Evolutionary conservation across 768 basidiomycete species (phyloP), one percentile per base, ranked within the genome.

Genomic region (Russula earlei): DNA sequence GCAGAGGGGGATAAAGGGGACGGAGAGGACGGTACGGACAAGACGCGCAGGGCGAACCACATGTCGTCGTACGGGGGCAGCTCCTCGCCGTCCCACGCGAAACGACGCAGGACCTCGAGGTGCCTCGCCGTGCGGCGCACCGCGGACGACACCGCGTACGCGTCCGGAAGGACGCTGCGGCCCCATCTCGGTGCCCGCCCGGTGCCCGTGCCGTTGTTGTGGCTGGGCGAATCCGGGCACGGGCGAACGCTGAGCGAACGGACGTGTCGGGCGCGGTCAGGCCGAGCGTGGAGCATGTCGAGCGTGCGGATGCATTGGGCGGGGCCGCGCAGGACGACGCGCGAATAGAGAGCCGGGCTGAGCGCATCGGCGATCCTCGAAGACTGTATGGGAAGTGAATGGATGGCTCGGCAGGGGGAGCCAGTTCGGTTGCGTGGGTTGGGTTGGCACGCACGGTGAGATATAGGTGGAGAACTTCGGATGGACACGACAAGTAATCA

Each of bases 31-130:
- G 20, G n/a, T n/a, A 66, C 77, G 65, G 62, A 89, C 87, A 79
- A 81, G 51, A 79, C 69, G 36, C 84, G 78, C 62, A 90, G 71
- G 42, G 82, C 79, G 58, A 84, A 77, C 87, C 87, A 90, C 83
- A 90, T 84, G 59, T 84, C 81, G 56, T 88, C 87, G 58, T 79
- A 70, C 33, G 75, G 77, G 15, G 82, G 78, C 33, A 81, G 71
- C 8, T 72, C 68, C 65, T 85, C 83, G 4, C 78, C 83, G 58
- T 83, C 83, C 87, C 87, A 90, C 34, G 78, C 69, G 63, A 89
- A 89, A 12, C 72, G 79, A 27, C 73, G 69, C 38, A 90, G 74
- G 19, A 83, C 83, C 45, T 88, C 87, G 41, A 89, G 68, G 45
- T 70, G 67, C 62, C 63, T 70, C 38, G 77, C 83, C 9, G 78